Conservation (phyloP, 257 asterid genomes). For the Fraxinus anomala region DNA sequence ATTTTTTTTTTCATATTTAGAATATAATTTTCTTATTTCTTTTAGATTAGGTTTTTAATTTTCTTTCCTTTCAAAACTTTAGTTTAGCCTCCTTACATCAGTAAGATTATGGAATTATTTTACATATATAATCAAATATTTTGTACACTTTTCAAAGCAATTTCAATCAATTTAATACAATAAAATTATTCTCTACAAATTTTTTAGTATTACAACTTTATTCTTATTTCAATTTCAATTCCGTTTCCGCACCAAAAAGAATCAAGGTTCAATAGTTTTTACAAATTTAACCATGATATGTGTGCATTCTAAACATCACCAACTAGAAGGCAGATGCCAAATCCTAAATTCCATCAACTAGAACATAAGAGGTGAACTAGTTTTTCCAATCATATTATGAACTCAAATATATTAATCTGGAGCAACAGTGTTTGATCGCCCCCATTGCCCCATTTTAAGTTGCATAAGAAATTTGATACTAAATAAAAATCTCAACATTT, state of each 20-base stretch:
- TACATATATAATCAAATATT: too few relatives aligned
- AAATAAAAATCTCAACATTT: background rate
- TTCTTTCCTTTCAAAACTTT: too few relatives aligned
- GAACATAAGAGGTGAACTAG: background rate
- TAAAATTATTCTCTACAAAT: too few relatives aligned
- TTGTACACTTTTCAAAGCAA: too few relatives aligned
- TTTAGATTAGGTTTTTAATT: too few relatives aligned
- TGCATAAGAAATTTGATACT: background rate
- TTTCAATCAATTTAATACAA: too few relatives aligned
- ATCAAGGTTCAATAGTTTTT: background rate
- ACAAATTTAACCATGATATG: background rate
- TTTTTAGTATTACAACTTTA: too few relatives aligned
- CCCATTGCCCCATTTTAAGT: background rate
- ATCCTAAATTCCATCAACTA: background rate
- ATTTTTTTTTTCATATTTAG: too few relatives aligned
- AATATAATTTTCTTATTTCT: too few relatives aligned
- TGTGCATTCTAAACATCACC: background rate
- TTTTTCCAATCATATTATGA: background rate
- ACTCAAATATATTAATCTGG: background rate
- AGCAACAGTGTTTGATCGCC: background rate
- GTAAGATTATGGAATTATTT: too few relatives aligned
- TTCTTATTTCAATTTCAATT: too few relatives aligned
- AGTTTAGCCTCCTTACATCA: too few relatives aligned
- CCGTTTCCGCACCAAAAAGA: background rate
- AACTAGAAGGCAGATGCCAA: background rate